Evolutionary conservation across 805 yeast species (phyloP).

Genomic region (Saccharomycopsis sp.): DNA sequence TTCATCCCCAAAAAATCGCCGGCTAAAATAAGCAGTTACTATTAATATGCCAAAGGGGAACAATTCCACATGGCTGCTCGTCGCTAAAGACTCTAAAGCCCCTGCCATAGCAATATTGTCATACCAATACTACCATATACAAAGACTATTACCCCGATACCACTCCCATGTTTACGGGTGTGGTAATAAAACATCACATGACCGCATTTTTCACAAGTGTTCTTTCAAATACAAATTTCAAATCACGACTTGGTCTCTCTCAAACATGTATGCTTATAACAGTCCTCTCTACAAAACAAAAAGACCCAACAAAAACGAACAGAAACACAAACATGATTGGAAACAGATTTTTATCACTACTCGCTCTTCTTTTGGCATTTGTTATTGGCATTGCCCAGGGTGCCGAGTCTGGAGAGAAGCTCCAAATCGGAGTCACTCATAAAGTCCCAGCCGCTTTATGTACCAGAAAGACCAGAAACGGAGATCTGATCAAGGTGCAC

Average conservation of each 20-base stretch:
- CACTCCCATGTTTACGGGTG: too few relatives aligned
- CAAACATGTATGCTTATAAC: not conserved
- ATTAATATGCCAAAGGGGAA: too few relatives aligned
- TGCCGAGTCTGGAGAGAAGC: constrained; percentile 6
- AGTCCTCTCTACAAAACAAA: not conserved
- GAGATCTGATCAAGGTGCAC: constrained; percentile 70
- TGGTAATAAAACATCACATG: too few relatives aligned
- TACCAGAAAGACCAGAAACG: constrained; percentile 46
- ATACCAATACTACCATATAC: not conserved
- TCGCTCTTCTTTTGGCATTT: not conserved
- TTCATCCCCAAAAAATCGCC: too few relatives aligned
- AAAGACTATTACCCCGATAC: too few relatives aligned
- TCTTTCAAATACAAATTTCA: not conserved
- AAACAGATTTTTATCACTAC: not conserved
- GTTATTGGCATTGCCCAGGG: not conserved
- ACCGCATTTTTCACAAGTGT: not conserved
- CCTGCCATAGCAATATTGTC: too few relatives aligned
- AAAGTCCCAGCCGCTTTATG: constrained; percentile 49
- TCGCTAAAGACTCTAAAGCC: too few relatives aligned
- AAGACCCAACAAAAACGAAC: not conserved
- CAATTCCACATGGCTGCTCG: too few relatives aligned
- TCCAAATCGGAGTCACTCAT: constrained; percentile 36
- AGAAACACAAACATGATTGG: not conserved
- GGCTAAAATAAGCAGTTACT: not conserved
- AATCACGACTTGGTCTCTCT: not conserved